Evolutionary conservation across 352 stramenopile species (phyloP).

Genomic region (Phytophthora sp.): DNA sequence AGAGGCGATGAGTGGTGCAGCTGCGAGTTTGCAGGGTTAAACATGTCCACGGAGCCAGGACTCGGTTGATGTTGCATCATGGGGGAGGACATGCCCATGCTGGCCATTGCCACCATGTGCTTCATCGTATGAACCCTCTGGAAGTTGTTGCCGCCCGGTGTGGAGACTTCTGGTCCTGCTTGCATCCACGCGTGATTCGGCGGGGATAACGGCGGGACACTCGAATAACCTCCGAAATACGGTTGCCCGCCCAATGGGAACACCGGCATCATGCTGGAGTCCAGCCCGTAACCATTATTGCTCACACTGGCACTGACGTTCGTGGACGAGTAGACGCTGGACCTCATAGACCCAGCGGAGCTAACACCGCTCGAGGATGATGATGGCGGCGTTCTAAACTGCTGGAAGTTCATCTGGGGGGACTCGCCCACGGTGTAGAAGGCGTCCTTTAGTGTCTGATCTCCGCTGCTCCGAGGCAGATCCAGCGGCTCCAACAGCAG

Average conservation of each 20-base stretch:
- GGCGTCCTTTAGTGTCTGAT: slow-evolving; percentile 29
- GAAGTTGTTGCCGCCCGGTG: slow-evolving; percentile 12
- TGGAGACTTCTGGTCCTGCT: slow-evolving; percentile 16
- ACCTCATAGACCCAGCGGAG: background rate
- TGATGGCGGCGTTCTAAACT: slow-evolving; percentile 5
- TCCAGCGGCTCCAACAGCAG: slow-evolving; percentile 48
- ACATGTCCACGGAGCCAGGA: slow-evolving; percentile 38
- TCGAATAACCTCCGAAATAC: slow-evolving; percentile 10
- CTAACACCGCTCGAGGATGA: slow-evolving; percentile 4
- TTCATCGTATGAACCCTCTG: slow-evolving; percentile 37
- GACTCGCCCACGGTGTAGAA: slow-evolving; percentile 17
- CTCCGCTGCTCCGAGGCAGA: slow-evolving; percentile 26
- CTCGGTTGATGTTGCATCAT: slow-evolving; percentile 37
- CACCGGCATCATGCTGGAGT: slow-evolving; percentile 38
- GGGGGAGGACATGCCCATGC: slow-evolving; percentile 12
- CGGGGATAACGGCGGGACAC: slow-evolving; percentile 13
- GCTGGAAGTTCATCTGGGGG: slow-evolving; percentile 8
- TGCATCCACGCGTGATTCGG: slow-evolving; percentile 24
- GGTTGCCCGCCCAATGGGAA: slow-evolving; percentile 26
- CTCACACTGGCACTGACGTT: background rate
- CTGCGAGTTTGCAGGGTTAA: slow-evolving; percentile 15
- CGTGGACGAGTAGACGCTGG: slow-evolving; percentile 13
- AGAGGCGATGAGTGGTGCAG: slow-evolving; percentile 5
- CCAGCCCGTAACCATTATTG: slow-evolving; percentile 23
- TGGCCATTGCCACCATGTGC: slow-evolving; percentile 39